A percentile compares a stretch with the other conserved stretches of the same genome.
Conservation (phyloP, 345 rosid species). For the Syzygium grande region DNA sequence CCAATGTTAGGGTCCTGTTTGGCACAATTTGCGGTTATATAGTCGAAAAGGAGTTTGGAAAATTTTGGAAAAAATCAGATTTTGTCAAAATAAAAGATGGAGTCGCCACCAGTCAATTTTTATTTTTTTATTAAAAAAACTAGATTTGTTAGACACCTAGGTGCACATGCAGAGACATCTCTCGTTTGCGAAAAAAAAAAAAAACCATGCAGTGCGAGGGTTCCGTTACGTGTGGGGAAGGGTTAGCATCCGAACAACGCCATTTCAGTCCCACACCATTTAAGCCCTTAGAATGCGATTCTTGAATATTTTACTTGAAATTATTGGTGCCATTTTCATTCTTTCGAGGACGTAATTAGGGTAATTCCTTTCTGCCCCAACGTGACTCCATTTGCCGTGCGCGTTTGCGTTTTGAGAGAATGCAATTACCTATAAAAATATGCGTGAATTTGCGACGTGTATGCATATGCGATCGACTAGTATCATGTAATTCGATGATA, state of each 20-base stretch:
- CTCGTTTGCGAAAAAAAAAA: background rate
- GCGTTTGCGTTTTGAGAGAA: too few relatives aligned
- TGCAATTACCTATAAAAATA: background rate
- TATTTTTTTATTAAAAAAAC: too few relatives aligned
- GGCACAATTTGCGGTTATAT: background rate
- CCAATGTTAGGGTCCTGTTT: background rate
- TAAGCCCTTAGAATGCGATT: background rate
- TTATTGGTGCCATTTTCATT: background rate
- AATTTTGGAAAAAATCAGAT: background rate
- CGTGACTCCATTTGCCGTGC: background rate
- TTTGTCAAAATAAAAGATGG: too few relatives aligned
- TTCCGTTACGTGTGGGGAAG: background rate
- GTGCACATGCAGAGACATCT: background rate
- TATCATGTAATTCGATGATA: rapidly evolving
- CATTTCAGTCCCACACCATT: background rate
- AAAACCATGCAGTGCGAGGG: background rate
- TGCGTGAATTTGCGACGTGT: background rate
- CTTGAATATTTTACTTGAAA: background rate
- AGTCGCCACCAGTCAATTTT: too few relatives aligned
- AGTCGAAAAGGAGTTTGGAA: background rate
- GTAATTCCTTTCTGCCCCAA: background rate
- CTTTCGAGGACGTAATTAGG: background rate
- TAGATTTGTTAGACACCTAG: background rate
- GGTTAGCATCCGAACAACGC: background rate
- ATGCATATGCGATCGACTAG: background rate